Evolutionary conservation across 2,329 filamentous ascomycete species (phyloP), one percentile per base, ranked within the genome.

Genomic region (Epichloe aotearoae): DNA sequence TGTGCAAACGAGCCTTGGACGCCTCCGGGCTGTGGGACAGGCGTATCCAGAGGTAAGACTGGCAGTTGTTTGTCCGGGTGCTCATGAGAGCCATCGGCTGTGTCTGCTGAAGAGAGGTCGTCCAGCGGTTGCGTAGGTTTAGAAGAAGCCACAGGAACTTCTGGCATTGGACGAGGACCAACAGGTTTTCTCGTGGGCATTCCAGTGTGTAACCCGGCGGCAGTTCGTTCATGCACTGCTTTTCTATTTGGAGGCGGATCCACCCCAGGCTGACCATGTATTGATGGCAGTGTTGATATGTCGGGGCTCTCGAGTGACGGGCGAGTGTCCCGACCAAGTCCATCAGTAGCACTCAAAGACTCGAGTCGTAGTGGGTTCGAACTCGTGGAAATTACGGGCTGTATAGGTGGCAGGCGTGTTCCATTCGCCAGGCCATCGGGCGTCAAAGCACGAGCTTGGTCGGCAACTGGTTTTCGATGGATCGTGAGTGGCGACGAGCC

Each of bases 381-480:
- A 7, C 12, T 20, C 14, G 33, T 20, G n/a, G 23, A 15, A 11
- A 5, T 20, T 1, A 3, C 7, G 4, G 45, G 46, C 34, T 37
- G 36, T 19, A 34, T 44, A 7, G 47, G 51, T 47, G 40, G 50
- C 23, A 36, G 52, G 34, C 46, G 48, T 46, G 36, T 42, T 33
- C 47, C 23, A 46, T 51, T 36, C 36, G 55, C 38, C 20, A 56
- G 49, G 44, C 52, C 55, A n/a, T 65, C 58, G 10, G 63, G 59
- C 2, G 61, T 60, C 7, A 59, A 36, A 3, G 66, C 60, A 14
- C 57, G 57, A 12, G 60, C 56, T 11, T 57, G 59, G 26, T 64
- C 56, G 42, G 73, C 73, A 20, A 80, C 51, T 1, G 77, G 77
- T 57, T 80, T 80, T 54, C 77, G 67, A 36, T 66, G 69, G 44